These are phyloP conservation scores for Linnemannia elongata DNA, from an alignment of 192 early-diverging fungal genomes.

Conservation along the genomic window DNA sequence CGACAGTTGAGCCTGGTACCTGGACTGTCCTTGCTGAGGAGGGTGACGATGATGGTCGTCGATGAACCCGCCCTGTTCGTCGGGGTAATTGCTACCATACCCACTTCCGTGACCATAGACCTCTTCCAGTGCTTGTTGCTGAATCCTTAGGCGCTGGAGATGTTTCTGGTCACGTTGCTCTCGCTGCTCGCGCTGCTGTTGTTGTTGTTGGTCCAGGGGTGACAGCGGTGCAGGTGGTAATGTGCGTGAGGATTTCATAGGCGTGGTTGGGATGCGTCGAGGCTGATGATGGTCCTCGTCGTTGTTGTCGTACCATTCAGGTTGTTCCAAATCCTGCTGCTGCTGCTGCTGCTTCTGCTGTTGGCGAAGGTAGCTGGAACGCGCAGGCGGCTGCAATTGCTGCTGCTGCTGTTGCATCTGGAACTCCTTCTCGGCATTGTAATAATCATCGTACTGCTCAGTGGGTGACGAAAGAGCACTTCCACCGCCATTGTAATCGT, in stretches of 20 bases:
- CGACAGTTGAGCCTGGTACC: not conserved
- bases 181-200: constrained; percentile 8
- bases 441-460: constrained; percentile 19
- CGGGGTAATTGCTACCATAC: constrained; percentile 1
- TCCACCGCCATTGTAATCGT: not conserved
- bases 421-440: constrained; percentile 1
- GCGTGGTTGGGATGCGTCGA: constrained; percentile 9
- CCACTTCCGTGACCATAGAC: constrained; percentile 30
- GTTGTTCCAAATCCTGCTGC: not conserved
- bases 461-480: constrained; percentile 3
- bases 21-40: not conserved
- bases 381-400: not conserved
- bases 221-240: not conserved
- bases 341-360: constrained; percentile 5
- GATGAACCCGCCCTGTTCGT: not conserved
- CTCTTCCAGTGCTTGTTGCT: constrained; percentile 33
- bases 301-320: constrained; percentile 29
- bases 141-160: constrained; percentile 25
- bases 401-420: constrained; percentile 2
- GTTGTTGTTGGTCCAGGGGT: not conserved
- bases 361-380: not conserved
- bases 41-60: constrained; percentile 7
- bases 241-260: not conserved
- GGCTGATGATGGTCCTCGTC: not conserved
- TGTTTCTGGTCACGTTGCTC: constrained; percentile 25